Percentiles rank a stretch among this genome's conserved stretches.
These are phyloP conservation scores for Rhodotorula sp. DNA, from an alignment of 1,284 basidiomycete genomes.

Conservation along the genomic window DNA sequence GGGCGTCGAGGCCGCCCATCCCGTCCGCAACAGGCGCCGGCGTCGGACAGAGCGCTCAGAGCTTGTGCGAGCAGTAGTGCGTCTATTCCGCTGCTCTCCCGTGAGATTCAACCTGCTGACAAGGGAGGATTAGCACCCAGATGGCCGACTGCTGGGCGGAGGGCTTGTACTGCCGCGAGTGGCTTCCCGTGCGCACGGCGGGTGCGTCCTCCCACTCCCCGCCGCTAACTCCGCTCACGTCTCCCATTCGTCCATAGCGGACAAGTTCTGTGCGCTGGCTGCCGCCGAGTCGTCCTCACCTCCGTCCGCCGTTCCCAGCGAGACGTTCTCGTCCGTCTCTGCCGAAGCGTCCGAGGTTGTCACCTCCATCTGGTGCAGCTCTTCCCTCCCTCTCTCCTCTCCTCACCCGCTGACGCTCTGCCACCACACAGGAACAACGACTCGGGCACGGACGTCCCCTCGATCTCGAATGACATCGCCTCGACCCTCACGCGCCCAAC, in stretches of 20 bases:
- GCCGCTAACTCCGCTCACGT: not conserved
- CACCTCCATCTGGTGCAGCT: constrained; percentile 35
- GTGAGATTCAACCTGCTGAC: not conserved
- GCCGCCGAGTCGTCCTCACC: not conserved
- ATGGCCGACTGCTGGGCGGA: constrained; percentile 37
- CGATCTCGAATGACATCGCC: constrained; percentile 27
- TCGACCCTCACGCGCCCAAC: constrained; percentile 22
- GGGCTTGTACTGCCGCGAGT: constrained; percentile 35
- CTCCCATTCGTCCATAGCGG: constrained; percentile 2
- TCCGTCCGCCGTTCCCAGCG: not conserved
- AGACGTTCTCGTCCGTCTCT: constrained; percentile 20
- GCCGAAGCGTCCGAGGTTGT: constrained; percentile 33
- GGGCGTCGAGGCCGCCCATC: constrained; percentile 23
- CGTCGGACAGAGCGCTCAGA: not conserved
- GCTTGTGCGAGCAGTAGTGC: constrained; percentile 32
- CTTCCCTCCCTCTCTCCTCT: not conserved
- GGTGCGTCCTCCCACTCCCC: not conserved
- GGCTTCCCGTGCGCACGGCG: constrained; percentile 31
- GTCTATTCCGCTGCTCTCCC: not conserved
- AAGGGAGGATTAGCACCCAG: constrained; percentile 4
- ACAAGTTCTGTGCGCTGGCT: constrained; percentile 38
- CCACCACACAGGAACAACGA: constrained; percentile 33
- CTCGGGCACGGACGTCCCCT: constrained; percentile 32
- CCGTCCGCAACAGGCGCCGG: constrained; percentile 6
- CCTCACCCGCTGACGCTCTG: too few species aligned